Conservation (phyloP, 495 filamentous ascomycete genomes). For the Tuber microsphaerosporum region DNA sequence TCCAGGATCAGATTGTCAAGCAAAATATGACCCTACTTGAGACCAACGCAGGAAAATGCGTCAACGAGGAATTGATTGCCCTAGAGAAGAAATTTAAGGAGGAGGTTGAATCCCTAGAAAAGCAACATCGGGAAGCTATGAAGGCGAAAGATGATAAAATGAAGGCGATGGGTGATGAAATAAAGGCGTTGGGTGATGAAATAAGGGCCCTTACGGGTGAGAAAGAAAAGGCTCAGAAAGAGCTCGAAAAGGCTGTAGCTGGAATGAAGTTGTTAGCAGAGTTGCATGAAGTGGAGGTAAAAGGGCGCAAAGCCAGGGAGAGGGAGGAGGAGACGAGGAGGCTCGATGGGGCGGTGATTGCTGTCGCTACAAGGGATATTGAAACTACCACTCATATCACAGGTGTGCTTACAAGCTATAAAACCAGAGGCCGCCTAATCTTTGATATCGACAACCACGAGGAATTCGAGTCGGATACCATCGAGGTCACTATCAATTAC, state of each 20-base stretch:
- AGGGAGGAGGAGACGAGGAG: not conserved
- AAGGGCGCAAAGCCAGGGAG: too few species aligned
- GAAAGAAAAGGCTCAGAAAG: not conserved
- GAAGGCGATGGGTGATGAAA: too few species aligned
- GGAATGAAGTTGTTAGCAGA: not conserved
- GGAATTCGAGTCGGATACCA: not conserved
- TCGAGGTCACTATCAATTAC: too few species aligned
- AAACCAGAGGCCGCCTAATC: not conserved
- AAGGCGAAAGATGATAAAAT: not conserved
- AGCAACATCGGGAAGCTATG: not conserved
- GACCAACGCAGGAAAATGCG: constrained; percentile 42
- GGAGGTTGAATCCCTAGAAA: not conserved
- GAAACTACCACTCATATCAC: not conserved
- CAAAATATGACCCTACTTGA: constrained; percentile 39
- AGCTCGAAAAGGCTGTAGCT: not conserved
- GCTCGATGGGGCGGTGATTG: not conserved
- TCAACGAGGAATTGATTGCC: constrained; percentile 37
- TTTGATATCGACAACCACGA: not conserved
- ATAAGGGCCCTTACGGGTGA: not conserved
- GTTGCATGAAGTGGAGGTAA: too few species aligned
- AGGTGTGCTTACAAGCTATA: not conserved
- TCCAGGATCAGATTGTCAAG: constrained; percentile 45
- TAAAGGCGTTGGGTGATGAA: too few species aligned
- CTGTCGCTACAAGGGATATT: not conserved
- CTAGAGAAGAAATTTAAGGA: constrained; percentile 14